Evolutionary conservation across 495 filamentous ascomycete genomes (phyloP).

Genomic region (Tuber indicum): DNA sequence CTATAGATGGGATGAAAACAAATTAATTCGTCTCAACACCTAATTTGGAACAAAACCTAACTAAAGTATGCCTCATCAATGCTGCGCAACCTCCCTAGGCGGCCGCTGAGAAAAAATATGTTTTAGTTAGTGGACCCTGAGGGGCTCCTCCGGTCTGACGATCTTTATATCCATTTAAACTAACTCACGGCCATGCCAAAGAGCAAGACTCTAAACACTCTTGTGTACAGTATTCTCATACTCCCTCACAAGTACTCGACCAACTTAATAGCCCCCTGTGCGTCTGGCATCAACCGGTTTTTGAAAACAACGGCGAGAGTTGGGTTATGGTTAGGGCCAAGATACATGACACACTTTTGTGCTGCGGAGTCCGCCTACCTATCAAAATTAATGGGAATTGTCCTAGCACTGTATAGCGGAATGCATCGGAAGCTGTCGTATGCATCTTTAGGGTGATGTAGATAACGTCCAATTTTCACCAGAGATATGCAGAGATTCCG

Average conservation of each 20-base stretch:
- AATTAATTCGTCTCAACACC: constrained; percentile 72
- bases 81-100: constrained; percentile 84
- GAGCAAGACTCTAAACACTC: constrained; percentile 61
- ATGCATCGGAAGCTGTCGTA: constrained; percentile 36
- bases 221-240: constrained; percentile 57
- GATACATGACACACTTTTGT: constrained; percentile 70
- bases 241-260: constrained; percentile 51
- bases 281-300: constrained; percentile 69
- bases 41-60: constrained; percentile 61
- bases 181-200: constrained; percentile 56
- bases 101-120: constrained; percentile 80
- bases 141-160: background rate
- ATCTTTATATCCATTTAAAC: constrained; percentile 54
- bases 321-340: constrained; percentile 67
- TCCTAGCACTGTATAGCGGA: background rate
- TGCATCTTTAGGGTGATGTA: constrained; percentile 53
- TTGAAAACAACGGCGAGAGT: constrained; percentile 65
- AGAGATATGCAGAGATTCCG: constrained; percentile 61
- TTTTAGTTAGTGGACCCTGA: constrained; percentile 47
- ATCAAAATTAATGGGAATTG: constrained; percentile 53
- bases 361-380: constrained; percentile 84
- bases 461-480: constrained; percentile 71
- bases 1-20: constrained; percentile 43
- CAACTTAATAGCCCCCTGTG: constrained; percentile 44
- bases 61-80: constrained; percentile 78